A percentile compares a stretch with the other conserved stretches of the same genome.
Conservation (phyloP, 2,329 filamentous ascomycete species). For the Claviceps fusiformis region DNA sequence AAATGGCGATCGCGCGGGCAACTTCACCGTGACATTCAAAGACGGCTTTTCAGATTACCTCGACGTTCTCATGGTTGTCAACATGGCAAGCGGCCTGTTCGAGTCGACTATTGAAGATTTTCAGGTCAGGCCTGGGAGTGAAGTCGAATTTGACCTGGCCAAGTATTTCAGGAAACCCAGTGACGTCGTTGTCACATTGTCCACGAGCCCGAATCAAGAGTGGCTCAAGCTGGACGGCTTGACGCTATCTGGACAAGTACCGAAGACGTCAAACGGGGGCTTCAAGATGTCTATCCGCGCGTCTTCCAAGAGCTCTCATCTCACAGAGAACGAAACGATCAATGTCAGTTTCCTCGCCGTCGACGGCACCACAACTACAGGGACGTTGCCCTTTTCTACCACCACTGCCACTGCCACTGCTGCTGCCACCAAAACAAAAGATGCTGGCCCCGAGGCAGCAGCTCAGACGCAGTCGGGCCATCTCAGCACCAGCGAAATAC, state of each 20-base stretch:
- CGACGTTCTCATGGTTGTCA: slow-evolving; percentile 34
- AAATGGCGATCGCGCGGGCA: slow-evolving; percentile 40
- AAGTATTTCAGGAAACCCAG: slow-evolving; percentile 27
- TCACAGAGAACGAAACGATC: slow-evolving; percentile 25
- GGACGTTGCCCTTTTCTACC: slow-evolving; percentile 11
- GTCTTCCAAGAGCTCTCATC: slow-evolving; percentile 18
- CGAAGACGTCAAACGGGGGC: slow-evolving; percentile 19
- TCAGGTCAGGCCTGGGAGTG: slow-evolving; percentile 25
- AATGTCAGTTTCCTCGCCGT: slow-evolving; percentile 20
- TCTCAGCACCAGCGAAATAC: slow-evolving; percentile 20
- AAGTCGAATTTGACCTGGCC: slow-evolving; percentile 28
- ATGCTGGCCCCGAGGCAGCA: slow-evolving; percentile 6
- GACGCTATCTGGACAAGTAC: slow-evolving; percentile 27
- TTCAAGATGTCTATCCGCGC: slow-evolving; percentile 20
- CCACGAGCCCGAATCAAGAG: slow-evolving; percentile 20
- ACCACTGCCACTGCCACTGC: slow-evolving; percentile 12
- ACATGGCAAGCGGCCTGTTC: slow-evolving; percentile 26
- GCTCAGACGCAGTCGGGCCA: slow-evolving; percentile 9
- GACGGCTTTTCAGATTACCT: slow-evolving; percentile 48
- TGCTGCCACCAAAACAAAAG: slow-evolving; percentile 12
- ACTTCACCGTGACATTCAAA: slow-evolving; percentile 47
- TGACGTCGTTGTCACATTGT: slow-evolving; percentile 24
- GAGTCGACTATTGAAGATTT: slow-evolving; percentile 25
- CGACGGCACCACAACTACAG: slow-evolving; percentile 13
- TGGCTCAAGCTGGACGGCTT: slow-evolving; percentile 31